Base-by-base conservation (phyloP, 2,329 filamentous ascomycete genomes). In the Aureobasidium sp. region DNA sequence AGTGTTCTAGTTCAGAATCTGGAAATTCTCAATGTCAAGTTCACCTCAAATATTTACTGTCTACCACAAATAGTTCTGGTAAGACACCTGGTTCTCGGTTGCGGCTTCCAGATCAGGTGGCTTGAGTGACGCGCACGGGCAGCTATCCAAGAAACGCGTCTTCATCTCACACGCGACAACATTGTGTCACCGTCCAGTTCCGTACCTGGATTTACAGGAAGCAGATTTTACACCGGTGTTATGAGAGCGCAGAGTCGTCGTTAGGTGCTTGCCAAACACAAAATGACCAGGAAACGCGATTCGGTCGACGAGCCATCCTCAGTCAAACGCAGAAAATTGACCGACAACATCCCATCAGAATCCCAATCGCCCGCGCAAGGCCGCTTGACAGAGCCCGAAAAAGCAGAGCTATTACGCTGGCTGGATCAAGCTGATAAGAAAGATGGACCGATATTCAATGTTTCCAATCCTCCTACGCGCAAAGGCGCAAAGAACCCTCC, bases 221-320 rank as follows among this genome's bases (percentile, higher is more conserved):
- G 6, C 37, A 21, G 25, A 29, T 15, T 42, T 9, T 3, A 32
- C 4, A 54, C 37, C 3, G 16, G 11, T 30, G 21, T 32, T 32
- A 42, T 54, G 50, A 27, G 27, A 5, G 25, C 27, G 50, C 37
- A 54, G n/a, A 21, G 8, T 25, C n/a, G 47, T 15, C 37, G 5
- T 13, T 54, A 42, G 15, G 27, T 16, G 27, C n/a, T 7, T 54
- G 27, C 27, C 36, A 21, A 27, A 11, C 13, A 10, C 48, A 37
- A n/a, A 10, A 58, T 58, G 54, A 30, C 53, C n/a, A 29, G 29
- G 4, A 58, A 58, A 39, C 54, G 54, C 42, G 41, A 58, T 13
- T 5, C 29, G 39, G 15, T 30, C 11, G 30, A 25, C 42, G 42
- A 48, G 42, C 42, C 66, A 64, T 63, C 63, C 25, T 59, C 53